Evolutionary conservation across 2,329 filamentous ascomycete genomes (phyloP).

Genomic region (Pyrenophora tritici-repentis): DNA sequence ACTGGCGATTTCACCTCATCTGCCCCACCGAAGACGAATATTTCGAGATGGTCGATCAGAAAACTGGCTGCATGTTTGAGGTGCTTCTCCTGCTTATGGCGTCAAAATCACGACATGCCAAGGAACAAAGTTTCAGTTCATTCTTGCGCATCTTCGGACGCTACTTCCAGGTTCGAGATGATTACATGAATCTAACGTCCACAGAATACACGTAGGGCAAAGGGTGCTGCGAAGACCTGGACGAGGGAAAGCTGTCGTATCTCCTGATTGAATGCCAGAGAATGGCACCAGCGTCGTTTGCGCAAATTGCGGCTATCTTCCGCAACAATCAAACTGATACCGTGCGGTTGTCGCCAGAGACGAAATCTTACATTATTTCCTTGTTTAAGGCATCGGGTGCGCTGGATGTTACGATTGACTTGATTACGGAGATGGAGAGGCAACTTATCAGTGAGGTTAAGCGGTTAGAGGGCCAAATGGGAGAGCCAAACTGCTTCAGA

Average conservation of each 20-base stretch:
- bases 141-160: conserved; percentile 60
- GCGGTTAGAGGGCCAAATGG: too few species aligned
- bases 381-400: too few species aligned
- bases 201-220: not conserved
- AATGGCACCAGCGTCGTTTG: too few species aligned
- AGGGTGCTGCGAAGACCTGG: not conserved
- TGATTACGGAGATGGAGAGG: too few species aligned
- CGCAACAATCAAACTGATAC: too few species aligned
- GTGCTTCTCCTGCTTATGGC: not conserved
- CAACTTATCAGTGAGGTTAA: too few species aligned
- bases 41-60: not conserved
- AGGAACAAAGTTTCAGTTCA: not conserved
- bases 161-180: conserved; percentile 84
- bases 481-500: too few species aligned
- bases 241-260: conserved; percentile 1
- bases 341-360: too few species aligned
- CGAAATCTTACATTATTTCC: too few species aligned
- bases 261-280: too few species aligned
- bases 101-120: not conserved
- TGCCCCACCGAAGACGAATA: not conserved
- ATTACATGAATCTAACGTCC: conserved; percentile 77
- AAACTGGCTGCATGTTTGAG: conserved; percentile 1
- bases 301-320: too few species aligned
- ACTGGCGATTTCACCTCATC: not conserved
- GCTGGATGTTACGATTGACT: too few species aligned